Conservation (phyloP, 2,329 filamentous ascomycete genomes). For the Cytospora piceicola region DNA sequence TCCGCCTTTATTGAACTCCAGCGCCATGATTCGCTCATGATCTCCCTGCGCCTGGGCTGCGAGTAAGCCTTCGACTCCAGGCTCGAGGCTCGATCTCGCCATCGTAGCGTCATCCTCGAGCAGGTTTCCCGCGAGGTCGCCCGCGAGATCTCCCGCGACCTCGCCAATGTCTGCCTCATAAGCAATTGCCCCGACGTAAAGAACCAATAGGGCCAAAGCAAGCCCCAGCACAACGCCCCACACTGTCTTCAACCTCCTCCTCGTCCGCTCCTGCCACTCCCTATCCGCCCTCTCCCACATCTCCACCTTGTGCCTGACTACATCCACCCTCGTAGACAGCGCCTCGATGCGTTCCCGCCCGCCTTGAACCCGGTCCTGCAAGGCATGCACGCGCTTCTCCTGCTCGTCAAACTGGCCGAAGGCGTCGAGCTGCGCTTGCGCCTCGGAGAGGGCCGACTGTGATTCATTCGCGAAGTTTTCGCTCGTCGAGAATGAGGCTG, state of each 20-base stretch:
- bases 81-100: slow-evolving; percentile 23
- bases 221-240: slow-evolving; percentile 63
- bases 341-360: slow-evolving; percentile 63
- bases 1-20: slow-evolving; percentile 34
- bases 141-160: slow-evolving; percentile 7
- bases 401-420: slow-evolving; percentile 69
- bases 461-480: slow-evolving; percentile 64
- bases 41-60: slow-evolving; percentile 23
- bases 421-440: slow-evolving; percentile 61
- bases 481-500: slow-evolving; percentile 61
- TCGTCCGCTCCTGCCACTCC: slow-evolving; percentile 70
- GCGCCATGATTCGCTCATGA: slow-evolving; percentile 36
- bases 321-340: slow-evolving; percentile 66
- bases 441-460: slow-evolving; percentile 61
- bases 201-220: slow-evolving; percentile 51
- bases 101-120: slow-evolving; percentile 22
- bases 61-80: slow-evolving; percentile 5
- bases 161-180: slow-evolving; percentile 26
- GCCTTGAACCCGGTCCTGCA: slow-evolving; percentile 64
- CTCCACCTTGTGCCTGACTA: slow-evolving; percentile 66
- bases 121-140: slow-evolving; percentile 1
- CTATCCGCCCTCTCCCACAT: slow-evolving; percentile 69
- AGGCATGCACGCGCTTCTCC: slow-evolving; percentile 61
- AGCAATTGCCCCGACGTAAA: slow-evolving; percentile 40
- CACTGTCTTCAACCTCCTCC: slow-evolving; percentile 62